Evolutionary conservation across 1,284 basidiomycete species (phyloP).

Genomic region (Mycena sp.): DNA sequence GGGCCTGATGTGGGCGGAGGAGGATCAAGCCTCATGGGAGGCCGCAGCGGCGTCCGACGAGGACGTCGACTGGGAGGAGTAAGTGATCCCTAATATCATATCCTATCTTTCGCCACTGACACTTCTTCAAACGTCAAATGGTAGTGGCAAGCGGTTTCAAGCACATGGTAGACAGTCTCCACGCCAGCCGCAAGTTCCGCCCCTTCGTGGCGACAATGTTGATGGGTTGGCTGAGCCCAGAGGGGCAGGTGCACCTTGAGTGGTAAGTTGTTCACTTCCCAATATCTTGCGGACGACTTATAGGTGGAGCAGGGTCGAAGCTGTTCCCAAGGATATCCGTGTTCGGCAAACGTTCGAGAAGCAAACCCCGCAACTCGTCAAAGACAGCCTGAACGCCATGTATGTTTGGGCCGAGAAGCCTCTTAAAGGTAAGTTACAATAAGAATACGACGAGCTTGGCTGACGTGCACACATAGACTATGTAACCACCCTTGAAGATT

Average conservation of each 20-base stretch:
- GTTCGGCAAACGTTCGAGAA: no score
- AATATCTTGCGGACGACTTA: background rate
- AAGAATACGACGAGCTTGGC: background rate
- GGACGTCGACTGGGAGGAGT: constrained; percentile 10
- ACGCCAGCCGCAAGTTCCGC: constrained; percentile 12
- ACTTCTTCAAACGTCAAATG: constrained; percentile 6
- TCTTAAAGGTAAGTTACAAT: background rate
- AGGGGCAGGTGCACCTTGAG: background rate
- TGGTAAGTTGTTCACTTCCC: background rate
- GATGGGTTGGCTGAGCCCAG: background rate
- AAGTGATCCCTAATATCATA: background rate
- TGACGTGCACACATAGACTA: background rate
- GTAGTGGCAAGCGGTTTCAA: constrained; percentile 5
- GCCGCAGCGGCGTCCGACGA: background rate
- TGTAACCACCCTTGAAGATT: background rate
- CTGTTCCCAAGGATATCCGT: background rate
- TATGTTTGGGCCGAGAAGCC: constrained; percentile 4
- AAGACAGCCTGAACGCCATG: background rate
- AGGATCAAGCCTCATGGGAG: no score
- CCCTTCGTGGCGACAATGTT: constrained; percentile 6
- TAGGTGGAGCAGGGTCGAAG: background rate
- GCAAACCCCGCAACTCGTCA: background rate
- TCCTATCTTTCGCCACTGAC: background rate
- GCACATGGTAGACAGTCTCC: constrained; percentile 6
- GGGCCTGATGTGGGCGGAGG: background rate